These are phyloP conservation scores for Aciculoconidium aculeatum DNA, from an alignment of 805 yeast species.

Conservation along the genomic window DNA sequence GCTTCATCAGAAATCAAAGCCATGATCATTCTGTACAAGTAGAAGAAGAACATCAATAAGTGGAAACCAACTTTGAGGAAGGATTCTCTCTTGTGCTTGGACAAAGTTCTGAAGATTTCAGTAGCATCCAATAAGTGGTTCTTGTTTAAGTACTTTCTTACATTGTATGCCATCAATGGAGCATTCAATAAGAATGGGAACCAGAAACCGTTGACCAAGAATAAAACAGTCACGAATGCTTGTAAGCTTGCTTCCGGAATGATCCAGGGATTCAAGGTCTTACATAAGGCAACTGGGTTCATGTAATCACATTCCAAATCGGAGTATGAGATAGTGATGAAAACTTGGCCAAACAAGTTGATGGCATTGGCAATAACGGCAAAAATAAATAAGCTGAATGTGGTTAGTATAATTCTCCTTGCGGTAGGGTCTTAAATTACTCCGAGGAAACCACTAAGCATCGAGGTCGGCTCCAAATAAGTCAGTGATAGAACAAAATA, in stretches of 20 bases:
- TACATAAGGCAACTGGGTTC: slow-evolving; percentile 95
- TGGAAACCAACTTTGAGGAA: slow-evolving; percentile 89
- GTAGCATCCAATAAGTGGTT: slow-evolving; percentile 92
- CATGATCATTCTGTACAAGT: slow-evolving; percentile 93
- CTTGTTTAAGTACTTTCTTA: slow-evolving; percentile 70
- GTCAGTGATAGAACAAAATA: background rate
- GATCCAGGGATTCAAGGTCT: slow-evolving; percentile 81
- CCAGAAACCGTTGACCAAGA: slow-evolving; percentile 90
- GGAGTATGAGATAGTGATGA: slow-evolving; percentile 91
- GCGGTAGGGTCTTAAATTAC: background rate
- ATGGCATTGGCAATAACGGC: slow-evolving; percentile 83
- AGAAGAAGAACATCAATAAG: slow-evolving; percentile 87
- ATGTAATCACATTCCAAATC: slow-evolving; percentile 95
- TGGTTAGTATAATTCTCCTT: slow-evolving; percentile 9
- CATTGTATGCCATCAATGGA: slow-evolving; percentile 82
- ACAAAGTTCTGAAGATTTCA: slow-evolving; percentile 90
- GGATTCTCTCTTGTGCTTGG: slow-evolving; percentile 88
- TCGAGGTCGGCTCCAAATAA: background rate
- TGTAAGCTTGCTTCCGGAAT: slow-evolving; percentile 88
- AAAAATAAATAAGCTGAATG: slow-evolving; percentile 52
- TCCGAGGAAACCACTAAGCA: too few relatives aligned
- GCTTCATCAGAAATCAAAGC: slow-evolving; percentile 70
- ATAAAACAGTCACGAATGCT: slow-evolving; percentile 59
- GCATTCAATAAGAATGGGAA: slow-evolving; percentile 74
- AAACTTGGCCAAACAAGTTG: slow-evolving; percentile 86